Evolutionary conservation across 345 rosid genomes (phyloP).

Genomic region (Hypericum perforatum): DNA sequence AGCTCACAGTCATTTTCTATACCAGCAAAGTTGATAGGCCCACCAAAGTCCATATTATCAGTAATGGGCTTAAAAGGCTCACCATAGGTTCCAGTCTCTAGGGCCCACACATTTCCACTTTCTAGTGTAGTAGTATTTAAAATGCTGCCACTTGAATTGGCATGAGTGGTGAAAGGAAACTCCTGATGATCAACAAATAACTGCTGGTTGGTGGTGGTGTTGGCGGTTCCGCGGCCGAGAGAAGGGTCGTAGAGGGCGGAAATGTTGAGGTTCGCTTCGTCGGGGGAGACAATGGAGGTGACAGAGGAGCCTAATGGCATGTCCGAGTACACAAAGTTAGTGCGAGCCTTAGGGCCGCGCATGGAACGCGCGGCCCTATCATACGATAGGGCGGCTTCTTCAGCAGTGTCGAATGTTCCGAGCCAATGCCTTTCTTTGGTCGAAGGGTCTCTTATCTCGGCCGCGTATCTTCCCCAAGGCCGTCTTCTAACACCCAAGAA

Average conservation of each 20-base stretch:
- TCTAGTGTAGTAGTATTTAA: too few relatives aligned
- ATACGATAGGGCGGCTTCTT: constrained; percentile 86
- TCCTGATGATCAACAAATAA: neutral
- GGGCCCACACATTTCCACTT: neutral
- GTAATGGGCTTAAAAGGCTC: constrained; percentile 28
- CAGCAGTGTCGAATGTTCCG: constrained; percentile 83
- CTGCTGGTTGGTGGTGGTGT: constrained; percentile 10
- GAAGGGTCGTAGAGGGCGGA: constrained; percentile 34
- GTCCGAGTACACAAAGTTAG: constrained; percentile 87
- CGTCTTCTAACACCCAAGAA: constrained; percentile 88
- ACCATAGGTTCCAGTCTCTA: constrained; percentile 23
- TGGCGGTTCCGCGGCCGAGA: constrained; percentile 10
- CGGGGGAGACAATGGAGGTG: constrained; percentile 79
- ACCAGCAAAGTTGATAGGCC: constrained; percentile 5
- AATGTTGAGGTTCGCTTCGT: constrained; percentile 48
- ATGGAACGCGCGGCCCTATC: constrained; percentile 89
- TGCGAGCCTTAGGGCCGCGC: constrained; percentile 75
- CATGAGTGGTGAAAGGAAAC: too few relatives aligned
- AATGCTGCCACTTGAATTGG: too few relatives aligned
- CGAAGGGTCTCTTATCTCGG: constrained; percentile 87
- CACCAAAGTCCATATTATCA: constrained; percentile 11
- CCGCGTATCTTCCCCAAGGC: constrained; percentile 96
- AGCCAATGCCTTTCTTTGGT: constrained; percentile 94
- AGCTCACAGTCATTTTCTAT: constrained; percentile 37
- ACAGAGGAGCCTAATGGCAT: constrained; percentile 79